Percentiles rank a stretch among this genome's conserved stretches.
phyloP scores from a whole-genome alignment of 2,329 filamentous ascomycete species.

The Aspergillus sp. region DNA sequence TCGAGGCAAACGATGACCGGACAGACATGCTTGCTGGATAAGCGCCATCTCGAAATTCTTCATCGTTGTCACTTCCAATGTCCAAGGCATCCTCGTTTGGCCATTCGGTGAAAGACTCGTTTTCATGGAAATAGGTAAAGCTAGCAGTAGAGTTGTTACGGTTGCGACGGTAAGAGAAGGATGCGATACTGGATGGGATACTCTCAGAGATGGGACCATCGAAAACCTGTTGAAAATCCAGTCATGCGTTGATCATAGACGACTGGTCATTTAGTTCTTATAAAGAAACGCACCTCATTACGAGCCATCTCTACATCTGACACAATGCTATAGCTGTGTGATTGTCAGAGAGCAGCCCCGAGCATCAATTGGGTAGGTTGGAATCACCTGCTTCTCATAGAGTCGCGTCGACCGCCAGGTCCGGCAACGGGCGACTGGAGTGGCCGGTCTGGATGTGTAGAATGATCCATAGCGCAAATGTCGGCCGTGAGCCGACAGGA shows the following conservation, averaged over 20 bases:
- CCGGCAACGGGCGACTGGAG: conserved; percentile 23
- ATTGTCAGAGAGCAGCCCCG: conserved; percentile 24
- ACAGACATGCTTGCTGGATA: conserved; percentile 37
- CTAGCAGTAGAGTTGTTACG: conserved; percentile 83
- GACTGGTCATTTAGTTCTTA: background rate
- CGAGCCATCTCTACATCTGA: conserved; percentile 99
- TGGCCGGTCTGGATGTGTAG: conserved; percentile 24
- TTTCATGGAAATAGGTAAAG: conserved; percentile 81
- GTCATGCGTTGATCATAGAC: conserved; percentile 8
- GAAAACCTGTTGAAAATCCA: conserved; percentile 59
- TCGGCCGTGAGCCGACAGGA: background rate
- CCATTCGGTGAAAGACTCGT: conserved; percentile 60
- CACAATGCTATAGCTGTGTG: conserved; percentile 67
- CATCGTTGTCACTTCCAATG: conserved; percentile 45
- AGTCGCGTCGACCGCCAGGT: conserved; percentile 32
- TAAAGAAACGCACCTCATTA: conserved; percentile 66
- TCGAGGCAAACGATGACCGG: conserved; percentile 31
- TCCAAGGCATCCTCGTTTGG: conserved; percentile 51
- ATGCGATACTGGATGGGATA: conserved; percentile 89
- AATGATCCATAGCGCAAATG: conserved; percentile 28
- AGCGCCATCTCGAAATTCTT: conserved; percentile 41
- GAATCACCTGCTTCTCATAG: conserved; percentile 40
- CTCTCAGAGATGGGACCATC: conserved; percentile 92
- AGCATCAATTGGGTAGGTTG: background rate
- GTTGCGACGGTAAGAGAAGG: conserved; percentile 79